phyloP scores from a whole-genome alignment of 2,329 filamentous ascomycete genomes.

The Bimuria novae-zelandiae region DNA sequence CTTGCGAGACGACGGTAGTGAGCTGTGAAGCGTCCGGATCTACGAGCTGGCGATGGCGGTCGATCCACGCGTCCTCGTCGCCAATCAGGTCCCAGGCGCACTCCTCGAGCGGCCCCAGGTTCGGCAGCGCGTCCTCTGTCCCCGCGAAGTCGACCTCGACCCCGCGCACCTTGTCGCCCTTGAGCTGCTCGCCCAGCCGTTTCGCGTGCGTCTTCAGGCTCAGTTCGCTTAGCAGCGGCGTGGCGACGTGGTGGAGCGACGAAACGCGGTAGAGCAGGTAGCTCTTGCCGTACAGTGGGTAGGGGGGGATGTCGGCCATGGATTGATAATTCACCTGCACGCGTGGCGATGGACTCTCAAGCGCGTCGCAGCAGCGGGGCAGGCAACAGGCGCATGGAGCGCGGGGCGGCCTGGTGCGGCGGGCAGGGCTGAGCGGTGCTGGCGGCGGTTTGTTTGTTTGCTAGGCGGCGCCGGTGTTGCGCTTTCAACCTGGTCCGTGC shows the following conservation, averaged over 20 bases:
- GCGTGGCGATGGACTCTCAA: background rate
- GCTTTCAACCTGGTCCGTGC: constrained; percentile 5
- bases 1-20: constrained; percentile 18
- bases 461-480: constrained; percentile 7
- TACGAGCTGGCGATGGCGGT: constrained; percentile 37
- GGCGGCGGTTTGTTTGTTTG: constrained; percentile 16
- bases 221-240: constrained; percentile 40
- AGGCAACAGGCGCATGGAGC: background rate
- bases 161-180: constrained; percentile 54
- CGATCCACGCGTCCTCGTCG: constrained; percentile 49
- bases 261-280: constrained; percentile 60
- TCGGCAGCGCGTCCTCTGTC: constrained; percentile 48
- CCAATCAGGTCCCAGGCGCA: constrained; percentile 54
- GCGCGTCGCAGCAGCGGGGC: background rate
- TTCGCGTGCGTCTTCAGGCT: constrained; percentile 53
- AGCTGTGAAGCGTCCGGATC: constrained; percentile 40
- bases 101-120: constrained; percentile 52
- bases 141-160: constrained; percentile 48
- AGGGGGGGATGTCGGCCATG: constrained; percentile 44
- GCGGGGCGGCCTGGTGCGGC: background rate
- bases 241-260: constrained; percentile 55
- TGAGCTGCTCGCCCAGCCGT: constrained; percentile 54
- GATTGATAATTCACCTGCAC: background rate
- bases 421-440: constrained; percentile 12
- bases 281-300: constrained; percentile 58